These are phyloP conservation scores for Flaveria linearis DNA, from an alignment of 129 eudicot species.

Conservation along the genomic window DNA sequence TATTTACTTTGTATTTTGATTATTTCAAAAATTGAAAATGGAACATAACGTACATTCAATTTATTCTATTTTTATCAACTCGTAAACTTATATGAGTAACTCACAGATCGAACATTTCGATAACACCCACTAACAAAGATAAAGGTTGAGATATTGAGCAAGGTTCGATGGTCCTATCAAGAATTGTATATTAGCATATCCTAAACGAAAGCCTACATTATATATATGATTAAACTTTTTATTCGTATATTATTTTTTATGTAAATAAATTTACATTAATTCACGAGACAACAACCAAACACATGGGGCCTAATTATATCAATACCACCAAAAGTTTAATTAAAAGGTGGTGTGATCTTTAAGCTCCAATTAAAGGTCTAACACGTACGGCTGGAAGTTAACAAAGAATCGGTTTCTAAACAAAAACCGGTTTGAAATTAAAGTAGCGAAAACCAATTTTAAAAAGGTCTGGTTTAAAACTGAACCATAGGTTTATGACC, in stretches of 20 bases:
- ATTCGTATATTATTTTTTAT: background rate
- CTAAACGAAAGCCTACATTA: slow-evolving; percentile 5
- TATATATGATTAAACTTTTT: background rate
- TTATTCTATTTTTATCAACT: background rate
- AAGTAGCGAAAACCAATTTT: too few relatives aligned
- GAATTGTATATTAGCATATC: slow-evolving; percentile 35
- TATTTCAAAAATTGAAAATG: background rate
- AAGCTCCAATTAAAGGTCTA: background rate
- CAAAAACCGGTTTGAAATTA: too few relatives aligned
- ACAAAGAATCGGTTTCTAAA: too few relatives aligned
- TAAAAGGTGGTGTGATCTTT: background rate
- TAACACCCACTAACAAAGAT: background rate
- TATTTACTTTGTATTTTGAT: background rate
- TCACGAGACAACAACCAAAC: slow-evolving; percentile 2
- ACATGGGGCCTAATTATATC: background rate
- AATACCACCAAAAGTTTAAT: background rate
- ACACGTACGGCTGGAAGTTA: too few relatives aligned
- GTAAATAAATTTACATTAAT: background rate
- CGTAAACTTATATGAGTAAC: background rate
- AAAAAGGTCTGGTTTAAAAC: too few relatives aligned
- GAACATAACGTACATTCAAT: too few relatives aligned
- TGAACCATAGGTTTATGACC: too few relatives aligned
- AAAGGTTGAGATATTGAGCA: slow-evolving; percentile 7
- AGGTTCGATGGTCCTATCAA: slow-evolving; percentile 7
- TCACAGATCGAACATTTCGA: background rate